Conservation (phyloP, 768 basidiomycete genomes). For the Leccinellum luteum region DNA sequence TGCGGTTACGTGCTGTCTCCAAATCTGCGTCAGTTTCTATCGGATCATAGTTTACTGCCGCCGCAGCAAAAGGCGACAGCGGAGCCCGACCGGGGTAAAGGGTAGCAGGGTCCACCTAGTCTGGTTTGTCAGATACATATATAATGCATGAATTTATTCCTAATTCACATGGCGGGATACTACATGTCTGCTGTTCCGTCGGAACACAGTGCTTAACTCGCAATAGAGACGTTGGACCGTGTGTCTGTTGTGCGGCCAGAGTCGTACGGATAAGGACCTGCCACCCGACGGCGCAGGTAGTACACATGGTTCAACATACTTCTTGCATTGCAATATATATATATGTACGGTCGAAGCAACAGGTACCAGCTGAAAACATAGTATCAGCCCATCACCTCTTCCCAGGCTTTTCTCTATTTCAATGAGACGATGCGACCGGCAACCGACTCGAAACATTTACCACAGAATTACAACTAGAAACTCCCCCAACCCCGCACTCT, state of each 20-base stretch:
- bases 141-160: background rate
- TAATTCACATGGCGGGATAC: background rate
- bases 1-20: conserved; percentile 46
- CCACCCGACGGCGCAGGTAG: too few relatives aligned
- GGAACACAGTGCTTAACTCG: background rate
- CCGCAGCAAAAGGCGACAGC: background rate
- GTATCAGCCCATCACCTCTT: conserved; percentile 20
- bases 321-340: conserved; percentile 33
- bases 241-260: background rate
- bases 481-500: background rate
- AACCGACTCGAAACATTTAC: conserved; percentile 12
- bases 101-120: background rate
- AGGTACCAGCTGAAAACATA: conserved; percentile 19
- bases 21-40: conserved; percentile 34
- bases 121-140: background rate
- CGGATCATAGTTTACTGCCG: conserved; percentile 6
- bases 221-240: background rate
- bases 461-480: conserved; percentile 8
- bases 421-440: conserved; percentile 13
- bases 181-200: background rate
- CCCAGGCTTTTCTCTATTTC: conserved; percentile 13
- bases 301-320: conserved; percentile 28
- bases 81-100: background rate
- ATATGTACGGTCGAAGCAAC: conserved; percentile 29
- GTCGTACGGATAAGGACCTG: conserved; percentile 8